phyloP scores from a whole-genome alignment of 2,329 filamentous ascomycete species.

The Fusarium nodosum region DNA sequence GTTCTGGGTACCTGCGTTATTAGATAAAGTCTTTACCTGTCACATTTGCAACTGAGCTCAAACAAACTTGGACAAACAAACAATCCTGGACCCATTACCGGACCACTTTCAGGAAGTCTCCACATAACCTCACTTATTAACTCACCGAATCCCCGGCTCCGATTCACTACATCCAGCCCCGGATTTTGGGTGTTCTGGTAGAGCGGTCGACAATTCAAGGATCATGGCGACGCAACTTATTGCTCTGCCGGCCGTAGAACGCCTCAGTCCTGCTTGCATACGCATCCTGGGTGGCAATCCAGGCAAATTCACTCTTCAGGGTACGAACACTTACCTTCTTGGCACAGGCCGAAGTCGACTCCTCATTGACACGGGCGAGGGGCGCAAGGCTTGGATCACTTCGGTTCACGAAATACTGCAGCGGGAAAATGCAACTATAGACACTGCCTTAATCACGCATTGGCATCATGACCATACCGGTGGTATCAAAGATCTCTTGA shows the following conservation, averaged over 20 bases:
- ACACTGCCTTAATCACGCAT: conserved; percentile 84
- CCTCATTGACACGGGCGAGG: conserved; percentile 92
- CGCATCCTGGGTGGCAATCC: conserved; percentile 93
- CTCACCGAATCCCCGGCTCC: conserved; percentile 24
- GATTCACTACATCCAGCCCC: conserved; percentile 32
- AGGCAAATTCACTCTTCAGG: conserved; percentile 80
- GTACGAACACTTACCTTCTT: conserved; percentile 95
- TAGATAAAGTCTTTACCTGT: not conserved
- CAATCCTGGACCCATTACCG: not conserved
- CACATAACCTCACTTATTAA: conserved; percentile 20
- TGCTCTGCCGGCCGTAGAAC: conserved; percentile 78
- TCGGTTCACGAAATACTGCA: conserved; percentile 74
- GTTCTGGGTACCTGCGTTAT: not conserved
- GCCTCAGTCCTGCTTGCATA: conserved; percentile 82
- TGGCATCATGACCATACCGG: conserved; percentile 91
- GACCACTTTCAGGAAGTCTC: not conserved
- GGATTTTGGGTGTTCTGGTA: conserved; percentile 3
- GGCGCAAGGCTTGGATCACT: conserved; percentile 78
- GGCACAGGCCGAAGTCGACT: conserved; percentile 80
- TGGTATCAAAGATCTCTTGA: conserved; percentile 78
- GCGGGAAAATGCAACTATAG: conserved; percentile 76
- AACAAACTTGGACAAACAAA: not conserved
- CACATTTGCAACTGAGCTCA: not conserved
- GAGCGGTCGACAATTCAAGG: not conserved
- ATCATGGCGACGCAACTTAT: conserved; percentile 73